phyloP scores from a whole-genome alignment of 495 filamentous ascomycete genomes.

The Aspergillus kassunensis region DNA sequence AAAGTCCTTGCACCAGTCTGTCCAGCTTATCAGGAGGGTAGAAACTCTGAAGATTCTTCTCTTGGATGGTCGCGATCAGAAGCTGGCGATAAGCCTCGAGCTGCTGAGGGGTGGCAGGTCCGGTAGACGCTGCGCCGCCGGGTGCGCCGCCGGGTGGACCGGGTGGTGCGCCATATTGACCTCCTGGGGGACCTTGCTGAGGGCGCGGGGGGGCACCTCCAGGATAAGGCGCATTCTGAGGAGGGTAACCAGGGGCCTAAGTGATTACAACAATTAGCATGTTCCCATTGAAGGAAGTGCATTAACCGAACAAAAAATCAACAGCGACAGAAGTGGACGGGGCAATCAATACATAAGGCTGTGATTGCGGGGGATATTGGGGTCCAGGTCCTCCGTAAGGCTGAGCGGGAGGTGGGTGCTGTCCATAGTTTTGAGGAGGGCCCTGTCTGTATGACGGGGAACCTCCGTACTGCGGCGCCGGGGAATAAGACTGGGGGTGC shows the following conservation, averaged over 20 bases:
- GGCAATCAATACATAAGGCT: conserved; percentile 24
- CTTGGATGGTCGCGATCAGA: conserved; percentile 50
- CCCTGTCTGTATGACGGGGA: conserved; percentile 14
- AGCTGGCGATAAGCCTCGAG: conserved; percentile 50
- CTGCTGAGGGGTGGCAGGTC: conserved; percentile 44
- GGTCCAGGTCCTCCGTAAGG: conserved; percentile 33
- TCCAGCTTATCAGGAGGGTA: conserved; percentile 48
- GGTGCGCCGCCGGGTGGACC: too few species aligned
- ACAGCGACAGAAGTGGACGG: conserved; percentile 1
- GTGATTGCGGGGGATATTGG: conserved; percentile 30
- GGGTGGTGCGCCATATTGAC: conserved; percentile 24
- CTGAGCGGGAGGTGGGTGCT: conserved; percentile 31
- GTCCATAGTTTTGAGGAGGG: conserved; percentile 30
- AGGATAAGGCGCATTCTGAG: conserved; percentile 33
- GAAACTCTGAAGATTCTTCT: conserved; percentile 54
- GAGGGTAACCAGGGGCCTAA: conserved; percentile 26
- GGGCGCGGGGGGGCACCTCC: conserved; percentile 28
- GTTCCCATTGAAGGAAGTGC: neutral
- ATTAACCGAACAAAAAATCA: conserved; percentile 12
- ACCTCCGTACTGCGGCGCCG: conserved; percentile 15
- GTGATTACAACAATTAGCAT: conserved; percentile 10
- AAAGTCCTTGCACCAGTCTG: conserved; percentile 32
- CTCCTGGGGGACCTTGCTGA: conserved; percentile 22
- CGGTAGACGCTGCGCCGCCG: conserved; percentile 25
- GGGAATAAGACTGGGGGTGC: conserved; percentile 18